Evolutionary conservation across 371 early-diverging fungal species (phyloP).

Genomic region (Zopfochytrium polystomum): DNA sequence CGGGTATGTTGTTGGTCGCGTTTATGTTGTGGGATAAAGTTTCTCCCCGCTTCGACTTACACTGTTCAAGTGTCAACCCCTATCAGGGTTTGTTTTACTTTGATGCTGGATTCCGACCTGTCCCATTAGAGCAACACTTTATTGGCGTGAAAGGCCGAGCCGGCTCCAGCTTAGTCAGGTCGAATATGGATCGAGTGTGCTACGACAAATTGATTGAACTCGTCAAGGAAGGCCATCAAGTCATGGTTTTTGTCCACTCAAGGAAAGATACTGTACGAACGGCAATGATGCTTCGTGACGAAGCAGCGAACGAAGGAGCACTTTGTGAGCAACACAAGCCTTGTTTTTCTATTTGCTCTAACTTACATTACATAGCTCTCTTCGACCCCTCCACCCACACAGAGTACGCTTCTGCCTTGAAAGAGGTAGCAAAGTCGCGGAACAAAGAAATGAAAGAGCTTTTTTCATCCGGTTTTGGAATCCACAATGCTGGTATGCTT

Average conservation of each 20-base stretch:
- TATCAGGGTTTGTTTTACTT: conserved; percentile 93
- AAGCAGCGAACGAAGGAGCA: conserved; percentile 61
- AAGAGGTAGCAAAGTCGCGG: conserved; percentile 59
- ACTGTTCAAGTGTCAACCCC: conserved; percentile 70
- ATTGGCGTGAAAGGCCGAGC: conserved; percentile 84
- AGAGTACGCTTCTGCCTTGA: conserved; percentile 46
- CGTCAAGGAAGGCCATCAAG: conserved; percentile 86
- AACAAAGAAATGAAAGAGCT: conserved; percentile 87
- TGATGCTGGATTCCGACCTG: conserved; percentile 91
- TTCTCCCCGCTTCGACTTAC: conserved; percentile 3
- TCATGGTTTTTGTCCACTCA: conserved; percentile 98
- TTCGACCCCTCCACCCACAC: conserved; percentile 39
- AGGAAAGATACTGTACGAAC: conserved; percentile 94
- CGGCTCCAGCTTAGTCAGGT: conserved; percentile 57
- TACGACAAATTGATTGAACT: conserved; percentile 75
- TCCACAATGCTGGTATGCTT: conserved; percentile 98
- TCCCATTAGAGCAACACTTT: conserved; percentile 94
- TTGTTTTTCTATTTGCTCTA: conserved; percentile 11
- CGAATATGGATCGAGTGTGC: conserved; percentile 74
- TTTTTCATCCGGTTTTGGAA: conserved; percentile 80
- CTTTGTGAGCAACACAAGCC: conserved; percentile 32
- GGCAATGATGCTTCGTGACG: conserved; percentile 76
- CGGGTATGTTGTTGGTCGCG: conserved; percentile 37
- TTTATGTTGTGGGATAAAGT: not conserved
- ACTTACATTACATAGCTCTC: conserved; percentile 31